phyloP scores from a whole-genome alignment of 352 stramenopile genomes.

The Phytophthora kernoviae region DNA sequence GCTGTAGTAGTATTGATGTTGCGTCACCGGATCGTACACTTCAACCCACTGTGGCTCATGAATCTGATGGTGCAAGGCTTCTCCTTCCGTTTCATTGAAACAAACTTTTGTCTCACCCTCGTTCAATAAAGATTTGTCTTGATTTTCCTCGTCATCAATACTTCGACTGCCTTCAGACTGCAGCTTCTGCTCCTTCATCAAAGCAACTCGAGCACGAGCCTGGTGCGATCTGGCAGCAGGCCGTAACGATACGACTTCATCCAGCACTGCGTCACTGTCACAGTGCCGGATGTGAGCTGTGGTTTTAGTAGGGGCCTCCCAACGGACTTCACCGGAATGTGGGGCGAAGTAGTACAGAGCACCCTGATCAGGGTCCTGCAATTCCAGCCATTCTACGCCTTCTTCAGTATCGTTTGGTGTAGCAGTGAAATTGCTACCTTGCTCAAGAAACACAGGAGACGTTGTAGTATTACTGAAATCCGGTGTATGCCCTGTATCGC shows the following conservation, averaged over 20 bases:
- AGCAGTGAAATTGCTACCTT: neutral
- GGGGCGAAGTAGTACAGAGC: conserved; percentile 54
- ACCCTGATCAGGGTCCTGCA: conserved; percentile 55
- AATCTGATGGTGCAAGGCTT: neutral
- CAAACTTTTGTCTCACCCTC: neutral
- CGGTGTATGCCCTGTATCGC: neutral
- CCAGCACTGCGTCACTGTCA: conserved; percentile 48
- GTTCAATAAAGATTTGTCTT: neutral
- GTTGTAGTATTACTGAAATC: neutral
- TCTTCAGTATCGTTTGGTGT: conserved; percentile 1
- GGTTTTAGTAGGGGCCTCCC: conserved; percentile 33
- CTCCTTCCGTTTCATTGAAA: no score
- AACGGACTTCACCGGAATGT: conserved; percentile 49
- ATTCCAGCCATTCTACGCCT: conserved; percentile 49
- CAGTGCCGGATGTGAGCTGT: conserved; percentile 34
- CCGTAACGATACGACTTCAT: conserved; percentile 50
- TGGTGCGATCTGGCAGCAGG: conserved; percentile 55
- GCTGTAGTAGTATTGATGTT: conserved; percentile 68
- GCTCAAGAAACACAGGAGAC: neutral
- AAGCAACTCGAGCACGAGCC: conserved; percentile 43
- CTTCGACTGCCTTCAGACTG: neutral
- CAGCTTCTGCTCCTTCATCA: conserved; percentile 28
- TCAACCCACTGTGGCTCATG: conserved; percentile 48
- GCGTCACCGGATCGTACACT: conserved; percentile 64
- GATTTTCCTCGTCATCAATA: neutral